Evolutionary conservation across 768 basidiomycete species (phyloP).

Genomic region (Pseudohyphozyma bogoriensis): DNA sequence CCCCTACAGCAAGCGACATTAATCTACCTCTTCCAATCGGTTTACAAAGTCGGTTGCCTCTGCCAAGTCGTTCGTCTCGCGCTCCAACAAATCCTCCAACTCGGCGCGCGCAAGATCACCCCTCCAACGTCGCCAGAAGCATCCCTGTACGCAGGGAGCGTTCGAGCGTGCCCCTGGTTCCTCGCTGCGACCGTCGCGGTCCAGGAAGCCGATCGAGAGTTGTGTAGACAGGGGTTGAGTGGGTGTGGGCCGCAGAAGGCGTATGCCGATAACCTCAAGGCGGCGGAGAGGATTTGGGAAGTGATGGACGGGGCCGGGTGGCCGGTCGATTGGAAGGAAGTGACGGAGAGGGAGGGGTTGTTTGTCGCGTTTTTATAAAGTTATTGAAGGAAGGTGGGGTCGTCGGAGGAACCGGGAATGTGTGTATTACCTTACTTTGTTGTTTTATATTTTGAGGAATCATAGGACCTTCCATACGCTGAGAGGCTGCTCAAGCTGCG

Average conservation of each 20-base stretch:
- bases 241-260: constrained; percentile 16
- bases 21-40: constrained; percentile 24
- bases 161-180: constrained; percentile 22
- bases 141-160: background rate
- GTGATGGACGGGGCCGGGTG: constrained; percentile 16
- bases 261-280: constrained; percentile 14
- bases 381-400: no score
- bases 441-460: no score
- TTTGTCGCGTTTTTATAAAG: constrained; percentile 21
- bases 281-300: constrained; percentile 23
- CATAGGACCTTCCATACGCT: no score
- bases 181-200: constrained; percentile 21
- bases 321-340: constrained; percentile 17
- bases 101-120: constrained; percentile 12
- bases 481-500: no score
- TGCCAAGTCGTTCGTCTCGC: constrained; percentile 4
- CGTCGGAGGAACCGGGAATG: no score
- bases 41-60: constrained; percentile 13
- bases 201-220: constrained; percentile 2
- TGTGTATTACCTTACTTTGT: no score
- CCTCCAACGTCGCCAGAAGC: background rate
- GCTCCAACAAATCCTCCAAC: constrained; percentile 9
- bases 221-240: constrained; percentile 12
- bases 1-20: constrained; percentile 4
- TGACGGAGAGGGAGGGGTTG: constrained; percentile 14